Evolutionary conservation across 345 rosid species (phyloP), one percentile per base, ranked within the genome.

Genomic region (Eucalyptus erythrocorys): DNA sequence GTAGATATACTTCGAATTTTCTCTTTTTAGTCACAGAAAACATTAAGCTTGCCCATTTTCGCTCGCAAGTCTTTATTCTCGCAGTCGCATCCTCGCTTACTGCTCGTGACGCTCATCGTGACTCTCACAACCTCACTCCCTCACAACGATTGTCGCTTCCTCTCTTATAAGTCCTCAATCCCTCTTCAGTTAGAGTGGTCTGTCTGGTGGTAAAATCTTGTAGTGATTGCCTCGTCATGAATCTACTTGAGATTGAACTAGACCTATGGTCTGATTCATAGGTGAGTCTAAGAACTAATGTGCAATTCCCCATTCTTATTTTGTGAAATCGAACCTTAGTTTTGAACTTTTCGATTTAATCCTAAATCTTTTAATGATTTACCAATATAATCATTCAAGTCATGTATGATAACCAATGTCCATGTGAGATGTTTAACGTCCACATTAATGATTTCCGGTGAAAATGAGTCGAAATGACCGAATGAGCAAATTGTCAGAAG

Each of bases 361-460:
- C 0, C 0, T 22, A 55, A 22, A 55, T 10, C 0, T 4, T 55
- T 55, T 10, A 0, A 55, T 0, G 3, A 55, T 55, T 55, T 55
- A 0, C 0, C 6, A 24, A 55, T 24, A 55, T 55, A 4, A 1
- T 55, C 13, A 0, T 55, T 24, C 6, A 0, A 22, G 1, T 1
- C 6, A 55, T 24, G 4, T 10, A 55, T 1, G 61, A 55, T 24
- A 55, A 24, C 1, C 6, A 0, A 55, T 0, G 0, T 7, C 0
- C 2, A 51, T 2, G 0, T 0, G 4, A 2, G 1, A 51, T 51
- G 55, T 51, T 7, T 51, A 6, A 51, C 3, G 2, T 51, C 2
- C 1, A 7, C 0, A 0, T 19, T 0, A 51, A 0, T 1, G 4
- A 17, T 50, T 50, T 50, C 0, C 7, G 0, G 55, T 0, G 0